Base-by-base conservation (phyloP, 148 eudicot species). In the Tetragonia tetragonoides region DNA sequence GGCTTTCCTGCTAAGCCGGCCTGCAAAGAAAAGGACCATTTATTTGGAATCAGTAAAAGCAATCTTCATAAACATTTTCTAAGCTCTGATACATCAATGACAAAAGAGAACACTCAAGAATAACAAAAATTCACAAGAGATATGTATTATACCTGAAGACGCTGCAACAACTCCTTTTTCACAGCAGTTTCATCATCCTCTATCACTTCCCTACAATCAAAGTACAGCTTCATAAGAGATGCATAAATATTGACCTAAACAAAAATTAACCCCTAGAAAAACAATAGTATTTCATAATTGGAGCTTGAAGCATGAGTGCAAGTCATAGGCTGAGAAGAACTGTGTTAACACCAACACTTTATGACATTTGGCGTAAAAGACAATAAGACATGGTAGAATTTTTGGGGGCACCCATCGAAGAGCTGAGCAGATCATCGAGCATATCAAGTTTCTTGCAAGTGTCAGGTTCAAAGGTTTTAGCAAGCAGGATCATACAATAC, bases 171-270 rank as follows among this genome's bases (percentile, higher is more conserved):
- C 63, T 89, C 91, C 78, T 88, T 78, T 3, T 85, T 86, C 83
- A 83, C 81, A 72, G 81, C 81, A 66, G 77, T 77, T 63, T 90
- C 96, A 70, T 73, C 64, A n/a, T 86, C 89, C 69, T 95, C 98
- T 67, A 63, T 44, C 79, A 82, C 94, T 77, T 92, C 97, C 81
- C 98, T 95, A 80, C 66, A 85, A 81, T 81, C 10, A 49, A 37
- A 67, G 79, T 73, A 21, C 20, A 46, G n/a, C 16, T 65, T 41
- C 41, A 39, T 17, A 80, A 70, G 62, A 73, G 57, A 39, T 1
- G n/a, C 47, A 53, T 15, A 53, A 53, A 10, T 18, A 37, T 16
- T 14, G 34, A 39, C n/a, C 34, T 7, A 53, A 57, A 17, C 15
- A 42, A 66, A 56, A 51, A 42, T 5, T 74, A 34, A 38, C 40